Evolutionary conservation across 2,329 filamentous ascomycete species (phyloP), one percentile per base, ranked within the genome.

Genomic region (Diaporthe ilicicola): DNA sequence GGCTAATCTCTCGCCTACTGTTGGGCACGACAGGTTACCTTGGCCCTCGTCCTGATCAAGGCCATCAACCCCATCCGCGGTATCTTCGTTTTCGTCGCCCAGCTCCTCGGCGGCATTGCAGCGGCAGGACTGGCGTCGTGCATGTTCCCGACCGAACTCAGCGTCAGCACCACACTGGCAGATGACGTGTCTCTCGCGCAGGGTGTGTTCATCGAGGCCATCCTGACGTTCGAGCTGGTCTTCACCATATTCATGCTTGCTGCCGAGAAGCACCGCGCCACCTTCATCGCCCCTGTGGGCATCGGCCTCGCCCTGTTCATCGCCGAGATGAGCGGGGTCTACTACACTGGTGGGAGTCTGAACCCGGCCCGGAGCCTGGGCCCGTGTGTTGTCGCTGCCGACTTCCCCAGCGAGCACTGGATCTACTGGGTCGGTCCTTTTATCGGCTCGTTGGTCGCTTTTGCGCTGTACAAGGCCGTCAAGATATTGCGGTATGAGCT

Each of bases 281-380:
- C 92, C 0, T 93, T 87, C 76, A 81, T 94, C 1, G 92, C 92
- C 0, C 92, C 92, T 0, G 82, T 94, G 4, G 91, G 90, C 12
- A 93, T 94, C 74, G 93, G 93, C 0, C 80, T 93, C 1, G 84
- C 91, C 0, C 85, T 94, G 65, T 94, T 94, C 78, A 86, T 94
- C 51, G 82, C 82, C 5, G 81, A 87, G 77, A 78, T 86, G 65
- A 80, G 69, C 67, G 80, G 82, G 32, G 83, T 85, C 19, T 83
- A 83, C 73, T 87, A 81, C 74, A 86, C 85, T 1, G 84, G 84
- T 24, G 85, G 83, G 3, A 82, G 81, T 13, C 80, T 88, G 74
- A 88, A 88, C 75, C 86, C 86, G 2, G 85, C 84, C 1, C 81
- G 86, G 42, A 85, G 85, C 0, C 82, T 88, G 51, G 86, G 86